phyloP scores from a whole-genome alignment of 805 yeast species.

The Tetrapisispora fleetii region DNA sequence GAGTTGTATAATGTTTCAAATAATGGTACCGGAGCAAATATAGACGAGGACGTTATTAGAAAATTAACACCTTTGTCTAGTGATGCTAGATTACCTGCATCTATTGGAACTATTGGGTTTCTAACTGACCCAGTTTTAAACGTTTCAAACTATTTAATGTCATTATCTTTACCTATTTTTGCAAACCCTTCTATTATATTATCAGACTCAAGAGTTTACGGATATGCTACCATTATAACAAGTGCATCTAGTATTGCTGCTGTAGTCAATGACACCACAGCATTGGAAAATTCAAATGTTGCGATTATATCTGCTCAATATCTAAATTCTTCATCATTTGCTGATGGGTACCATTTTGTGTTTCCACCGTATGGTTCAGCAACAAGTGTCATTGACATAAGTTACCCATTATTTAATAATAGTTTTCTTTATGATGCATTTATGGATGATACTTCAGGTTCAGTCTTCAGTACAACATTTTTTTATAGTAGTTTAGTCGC shows the following conservation, averaged over 20 bases:
- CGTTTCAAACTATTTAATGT: constrained; percentile 43
- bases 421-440: constrained; percentile 32
- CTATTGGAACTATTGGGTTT: constrained; percentile 37
- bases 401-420: constrained; percentile 23
- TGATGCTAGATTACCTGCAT: constrained; percentile 37
- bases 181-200: constrained; percentile 63
- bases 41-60: constrained; percentile 28
- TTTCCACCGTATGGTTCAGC: constrained; percentile 31
- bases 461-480: constrained; percentile 30
- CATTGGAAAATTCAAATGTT: constrained; percentile 31
- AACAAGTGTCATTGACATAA: constrained; percentile 10
- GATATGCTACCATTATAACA: constrained; percentile 56
- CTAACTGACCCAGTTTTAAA: constrained; percentile 59
- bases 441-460: constrained; percentile 33
- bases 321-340: constrained; percentile 10
- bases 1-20: constrained; percentile 38
- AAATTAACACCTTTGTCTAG: constrained; percentile 42
- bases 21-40: constrained; percentile 30
- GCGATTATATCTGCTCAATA: constrained; percentile 26
- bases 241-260: constrained; percentile 35
- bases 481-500: constrained; percentile 37
- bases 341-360: constrained; percentile 33
- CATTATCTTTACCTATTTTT: constrained; percentile 68
- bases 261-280: constrained; percentile 35
- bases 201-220: constrained; percentile 49